A percentile compares a stretch with the other conserved stretches of the same genome.
Evolutionary conservation across 73 alveolate species (phyloP).

Genomic region (Paramecium primaurelia): DNA sequence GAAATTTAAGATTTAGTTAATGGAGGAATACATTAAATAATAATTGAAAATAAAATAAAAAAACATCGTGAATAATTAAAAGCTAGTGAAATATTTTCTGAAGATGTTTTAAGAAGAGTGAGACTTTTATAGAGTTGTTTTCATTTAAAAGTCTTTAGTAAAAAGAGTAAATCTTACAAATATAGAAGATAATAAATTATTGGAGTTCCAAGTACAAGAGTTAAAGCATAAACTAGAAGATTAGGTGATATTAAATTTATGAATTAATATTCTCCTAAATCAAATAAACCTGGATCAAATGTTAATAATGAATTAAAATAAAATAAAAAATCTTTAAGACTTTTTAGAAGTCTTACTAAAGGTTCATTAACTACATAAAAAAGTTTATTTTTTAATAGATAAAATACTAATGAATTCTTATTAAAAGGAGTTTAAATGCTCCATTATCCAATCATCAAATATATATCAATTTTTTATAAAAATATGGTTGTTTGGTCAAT

Average conservation of each 20-base stretch:
- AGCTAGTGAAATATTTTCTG: conserved; percentile 30
- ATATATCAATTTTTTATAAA: conserved; percentile 3
- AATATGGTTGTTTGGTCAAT: conserved; percentile 19
- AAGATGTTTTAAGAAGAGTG: conserved; percentile 14
- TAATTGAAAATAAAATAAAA: background rate
- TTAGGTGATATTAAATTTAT: background rate
- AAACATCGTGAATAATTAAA: background rate
- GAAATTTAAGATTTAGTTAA: conserved; percentile 20
- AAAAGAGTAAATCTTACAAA: background rate
- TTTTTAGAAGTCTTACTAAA: background rate
- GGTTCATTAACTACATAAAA: background rate
- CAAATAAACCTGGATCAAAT: background rate
- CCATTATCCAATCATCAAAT: background rate
- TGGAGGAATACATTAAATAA: background rate
- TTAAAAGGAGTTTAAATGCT: background rate
- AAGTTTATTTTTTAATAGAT: background rate
- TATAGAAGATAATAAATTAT: background rate
- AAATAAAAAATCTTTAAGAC: background rate
- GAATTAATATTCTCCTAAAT: background rate
- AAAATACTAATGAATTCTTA: background rate
- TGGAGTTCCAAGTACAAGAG: background rate
- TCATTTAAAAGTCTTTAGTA: background rate
- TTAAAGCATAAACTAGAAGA: background rate
- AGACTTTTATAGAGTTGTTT: conserved; percentile 22
- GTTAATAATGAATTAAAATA: background rate